These are phyloP conservation scores for Luvunga scandens DNA, from an alignment of 345 rosid species.

Conservation along the genomic window DNA sequence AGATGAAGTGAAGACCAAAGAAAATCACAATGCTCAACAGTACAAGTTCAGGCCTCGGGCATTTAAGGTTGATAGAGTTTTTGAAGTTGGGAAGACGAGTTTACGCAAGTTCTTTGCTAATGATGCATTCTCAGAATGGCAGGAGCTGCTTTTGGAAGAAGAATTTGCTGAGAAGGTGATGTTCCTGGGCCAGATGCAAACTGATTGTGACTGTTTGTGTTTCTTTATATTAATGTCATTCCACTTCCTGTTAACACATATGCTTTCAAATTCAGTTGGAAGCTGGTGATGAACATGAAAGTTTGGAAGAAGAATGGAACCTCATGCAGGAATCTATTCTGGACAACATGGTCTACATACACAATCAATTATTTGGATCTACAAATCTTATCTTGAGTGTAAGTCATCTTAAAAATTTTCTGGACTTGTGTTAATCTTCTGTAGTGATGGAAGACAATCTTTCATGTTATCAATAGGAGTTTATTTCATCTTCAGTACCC, in stretches of 20 bases:
- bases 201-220: conserved; percentile 1
- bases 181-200: conserved; percentile 16
- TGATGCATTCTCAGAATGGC: conserved; percentile 75
- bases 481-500: background rate
- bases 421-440: background rate
- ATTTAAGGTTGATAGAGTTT: conserved; percentile 63
- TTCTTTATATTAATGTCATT: background rate
- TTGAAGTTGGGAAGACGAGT: conserved; percentile 71
- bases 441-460: background rate
- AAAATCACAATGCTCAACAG: conserved; percentile 50
- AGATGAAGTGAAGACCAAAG: conserved; percentile 56
- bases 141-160: conserved; percentile 65
- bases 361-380: conserved; percentile 84
- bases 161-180: conserved; percentile 52
- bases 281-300: conserved; percentile 38
- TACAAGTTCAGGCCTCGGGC: conserved; percentile 80
- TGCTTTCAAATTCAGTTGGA: conserved; percentile 41
- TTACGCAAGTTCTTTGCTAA: conserved; percentile 49
- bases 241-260: conserved; percentile 8
- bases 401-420: conserved; percentile 28
- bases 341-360: conserved; percentile 50
- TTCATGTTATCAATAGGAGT: background rate
- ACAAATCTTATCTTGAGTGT: conserved; percentile 55
- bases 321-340: conserved; percentile 52
- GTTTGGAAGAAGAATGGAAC: conserved; percentile 69